Base-by-base conservation (phyloP, 1,284 basidiomycete species). In the Apiotrichum laibachii region DNA sequence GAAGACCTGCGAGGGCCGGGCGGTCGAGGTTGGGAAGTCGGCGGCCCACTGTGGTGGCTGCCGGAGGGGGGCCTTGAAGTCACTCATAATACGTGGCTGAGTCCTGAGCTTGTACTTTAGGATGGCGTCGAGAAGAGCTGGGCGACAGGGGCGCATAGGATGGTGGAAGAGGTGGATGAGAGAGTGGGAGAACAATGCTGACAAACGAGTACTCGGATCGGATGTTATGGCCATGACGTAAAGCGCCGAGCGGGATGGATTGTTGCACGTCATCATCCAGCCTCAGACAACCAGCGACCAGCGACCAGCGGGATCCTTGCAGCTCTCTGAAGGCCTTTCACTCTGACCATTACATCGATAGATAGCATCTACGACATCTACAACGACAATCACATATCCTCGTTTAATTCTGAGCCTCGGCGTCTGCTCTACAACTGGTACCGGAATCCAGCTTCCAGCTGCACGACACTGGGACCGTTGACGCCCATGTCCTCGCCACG, bases 381-480 rank as follows among this genome's bases (percentile, higher is more conserved):
- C 26, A 31, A 31, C 26, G 4, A 31, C 26, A 31, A 31, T 7
- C 26, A 31, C 26, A 3, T 31, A 31, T 31, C 26, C 26, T n/a
- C n/a, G n/a, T n/a, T n/a, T n/a, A n/a, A n/a, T n/a, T n/a, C n/a
- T n/a, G n/a, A n/a, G n/a, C n/a, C n/a, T n/a, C n/a, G n/a, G n/a
- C n/a, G n/a, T n/a, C n/a, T n/a, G n/a, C 37, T 39, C 16, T 42
- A 42, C 75, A 42, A 67, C 63, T 76, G 76, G 58, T 77, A 79
- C 58, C 66, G 65, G 61, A 72, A 73, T 1, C 70, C 72, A 45
- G 62, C 65, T 34, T 63, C 66, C 31, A 73, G 60, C 61, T 77
- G 75, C 8, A 69, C 64, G 10, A 59, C 52, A 9, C 66, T 63
- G 4, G 73, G 73, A 11, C 75, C 75, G 8, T 63, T 62, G 31